Base-by-base conservation (phyloP, 192 early-diverging fungal species). In the Geranomyces michiganensis region DNA sequence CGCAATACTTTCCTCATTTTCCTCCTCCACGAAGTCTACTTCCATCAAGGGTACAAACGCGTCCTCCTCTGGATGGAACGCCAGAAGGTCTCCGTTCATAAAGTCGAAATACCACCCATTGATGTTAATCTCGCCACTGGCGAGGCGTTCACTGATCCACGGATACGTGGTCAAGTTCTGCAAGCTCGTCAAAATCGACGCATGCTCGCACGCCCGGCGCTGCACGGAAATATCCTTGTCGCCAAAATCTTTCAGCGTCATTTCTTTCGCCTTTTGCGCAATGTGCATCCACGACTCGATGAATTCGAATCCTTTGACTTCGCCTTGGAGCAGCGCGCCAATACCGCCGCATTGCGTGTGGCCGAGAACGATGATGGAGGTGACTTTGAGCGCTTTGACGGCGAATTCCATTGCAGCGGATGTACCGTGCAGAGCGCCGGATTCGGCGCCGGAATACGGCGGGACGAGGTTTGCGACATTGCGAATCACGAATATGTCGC, bases 81-180 rank as follows among this genome's bases (percentile, higher is more conserved):
- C 81, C 10, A 77, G 61, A 13, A 82, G 65, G 21, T 77, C 74
- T 2, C 81, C 81, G n/a, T 47, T 68, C 56, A 70, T 74, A 61
- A 82, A 82, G 45, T 82, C 81, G 62, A 82, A 82, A 55, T 79
- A 82, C 81, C 81, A 82, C 17, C 81, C 81, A 62, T 70, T 76
- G 21, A 82, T 71, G 33, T 55, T 76, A 43, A 82, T 77, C 44
- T 69, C 72, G 26, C 69, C 70, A 27, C 48, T 66, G 26, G 67
- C 59, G 8, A 82, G 69, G 17, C 64, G 43, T 4, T 77, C 75
- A 1, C 59, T 30, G 30, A 82, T 67, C 77, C 77, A 82, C 7
- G 81, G 81, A 41, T 82, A 82, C 1, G 67, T 56, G 19, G 76
- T 72, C 17, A 82, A 44, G 53, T 82, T 82, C 70, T 82, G 77